Evolutionary conservation across 257 asterid genomes (phyloP).

Genomic region (Scutellaria barbata): DNA sequence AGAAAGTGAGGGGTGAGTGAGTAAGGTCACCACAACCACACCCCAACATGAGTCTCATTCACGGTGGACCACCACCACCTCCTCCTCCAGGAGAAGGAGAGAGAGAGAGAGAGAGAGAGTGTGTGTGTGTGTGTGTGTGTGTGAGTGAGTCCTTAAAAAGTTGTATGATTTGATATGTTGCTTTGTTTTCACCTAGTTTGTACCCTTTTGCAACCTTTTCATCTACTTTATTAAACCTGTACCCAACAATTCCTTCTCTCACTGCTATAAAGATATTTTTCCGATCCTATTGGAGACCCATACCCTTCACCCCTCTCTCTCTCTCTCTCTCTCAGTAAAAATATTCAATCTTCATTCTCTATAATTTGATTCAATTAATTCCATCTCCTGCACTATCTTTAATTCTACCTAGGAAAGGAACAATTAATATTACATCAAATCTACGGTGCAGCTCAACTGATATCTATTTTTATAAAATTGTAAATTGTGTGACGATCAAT

Average conservation of each 20-base stretch:
- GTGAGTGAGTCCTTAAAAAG: slow-evolving; percentile 51
- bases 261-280: slow-evolving; percentile 38
- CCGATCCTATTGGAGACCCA: slow-evolving; percentile 55
- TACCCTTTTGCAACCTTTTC: slow-evolving; percentile 50
- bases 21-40: too few relatives aligned
- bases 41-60: slow-evolving; percentile 32
- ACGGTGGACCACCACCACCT: slow-evolving; percentile 36
- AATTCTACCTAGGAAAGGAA: too few relatives aligned
- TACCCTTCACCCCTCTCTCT: not conserved
- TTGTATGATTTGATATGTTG: slow-evolving; percentile 61
- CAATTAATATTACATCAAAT: too few relatives aligned
- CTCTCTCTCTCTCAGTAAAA: slow-evolving; percentile 1
- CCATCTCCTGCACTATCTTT: too few relatives aligned
- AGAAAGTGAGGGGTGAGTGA: too few relatives aligned
- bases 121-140: too few relatives aligned
- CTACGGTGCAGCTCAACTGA: too few relatives aligned
- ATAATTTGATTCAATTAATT: too few relatives aligned
- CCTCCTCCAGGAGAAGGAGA: too few relatives aligned
- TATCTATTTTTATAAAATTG: too few relatives aligned
- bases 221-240: slow-evolving; percentile 37
- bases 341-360: not conserved
- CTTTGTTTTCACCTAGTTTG: slow-evolving; percentile 50
- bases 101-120: slow-evolving; percentile 25
- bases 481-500: too few relatives aligned
- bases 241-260: slow-evolving; percentile 26